Evolutionary conservation across 1,139 yeast species (phyloP).

Genomic region (Torulaspora globosa): DNA sequence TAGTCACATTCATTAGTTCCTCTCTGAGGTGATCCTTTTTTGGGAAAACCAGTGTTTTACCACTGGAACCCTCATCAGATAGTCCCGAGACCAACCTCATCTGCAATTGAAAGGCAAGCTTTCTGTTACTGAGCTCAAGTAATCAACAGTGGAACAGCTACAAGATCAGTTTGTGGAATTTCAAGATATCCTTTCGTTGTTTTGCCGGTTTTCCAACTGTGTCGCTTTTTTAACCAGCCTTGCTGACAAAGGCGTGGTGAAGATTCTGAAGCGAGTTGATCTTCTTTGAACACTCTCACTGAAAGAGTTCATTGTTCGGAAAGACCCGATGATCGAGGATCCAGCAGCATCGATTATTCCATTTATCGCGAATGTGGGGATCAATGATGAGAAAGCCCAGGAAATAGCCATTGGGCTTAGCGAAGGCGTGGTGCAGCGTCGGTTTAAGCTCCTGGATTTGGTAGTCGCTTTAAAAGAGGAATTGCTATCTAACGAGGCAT

Average conservation of each 20-base stretch:
- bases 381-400: conserved; percentile 38
- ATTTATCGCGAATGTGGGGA: conserved; percentile 42
- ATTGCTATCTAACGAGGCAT: conserved; percentile 63
- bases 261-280: background rate
- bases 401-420: conserved; percentile 38
- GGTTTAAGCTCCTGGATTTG: conserved; percentile 48
- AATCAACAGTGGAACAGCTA: too few relatives aligned
- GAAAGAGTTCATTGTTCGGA: background rate
- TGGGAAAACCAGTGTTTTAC: too few relatives aligned
- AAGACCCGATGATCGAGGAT: background rate
- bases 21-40: too few relatives aligned
- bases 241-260: background rate
- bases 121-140: too few relatives aligned
- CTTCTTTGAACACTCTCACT: background rate
- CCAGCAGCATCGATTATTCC: conserved; percentile 39
- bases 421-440: conserved; percentile 36
- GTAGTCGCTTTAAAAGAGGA: conserved; percentile 55
- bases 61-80: too few relatives aligned
- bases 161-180: too few relatives aligned
- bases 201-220: too few relatives aligned
- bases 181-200: too few relatives aligned
- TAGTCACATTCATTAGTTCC: too few relatives aligned
- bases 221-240: background rate
- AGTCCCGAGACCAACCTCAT: too few relatives aligned
- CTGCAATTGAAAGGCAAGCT: too few relatives aligned